Conservation (phyloP, 75 land plant species). For the Sequoia sempervirens region DNA sequence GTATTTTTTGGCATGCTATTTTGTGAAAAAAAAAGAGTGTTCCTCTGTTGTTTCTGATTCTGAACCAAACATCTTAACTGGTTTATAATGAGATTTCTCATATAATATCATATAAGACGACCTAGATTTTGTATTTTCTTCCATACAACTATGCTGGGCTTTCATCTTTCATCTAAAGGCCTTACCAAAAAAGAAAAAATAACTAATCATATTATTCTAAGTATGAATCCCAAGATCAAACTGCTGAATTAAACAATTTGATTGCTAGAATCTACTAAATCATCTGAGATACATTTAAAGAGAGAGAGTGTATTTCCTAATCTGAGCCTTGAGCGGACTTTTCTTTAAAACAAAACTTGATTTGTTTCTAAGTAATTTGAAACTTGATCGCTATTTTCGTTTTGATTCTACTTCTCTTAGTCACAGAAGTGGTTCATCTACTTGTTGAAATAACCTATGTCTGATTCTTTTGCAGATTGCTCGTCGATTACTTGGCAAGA, state of each 20-base stretch:
- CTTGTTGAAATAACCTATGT: neutral
- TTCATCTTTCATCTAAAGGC: neutral
- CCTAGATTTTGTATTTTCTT: neutral
- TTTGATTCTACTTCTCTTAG: neutral
- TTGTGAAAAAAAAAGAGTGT: neutral
- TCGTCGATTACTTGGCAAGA: constrained; percentile 90
- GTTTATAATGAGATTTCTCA: neutral
- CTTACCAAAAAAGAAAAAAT: neutral
- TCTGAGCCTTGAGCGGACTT: neutral
- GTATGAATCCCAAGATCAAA: neutral
- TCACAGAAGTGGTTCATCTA: neutral
- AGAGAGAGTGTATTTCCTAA: neutral
- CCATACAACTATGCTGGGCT: neutral
- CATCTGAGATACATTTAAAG: neutral
- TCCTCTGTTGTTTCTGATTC: neutral
- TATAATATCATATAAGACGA: neutral
- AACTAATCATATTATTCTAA: neutral
- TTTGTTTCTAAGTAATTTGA: neutral
- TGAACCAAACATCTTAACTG: neutral
- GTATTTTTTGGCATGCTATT: neutral
- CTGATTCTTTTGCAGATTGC: constrained; percentile 64
- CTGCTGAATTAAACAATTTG: neutral
- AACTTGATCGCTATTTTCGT: neutral
- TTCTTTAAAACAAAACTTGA: neutral
- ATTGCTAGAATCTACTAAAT: neutral